Percentiles rank a stretch among this genome's conserved stretches.
Conservation (phyloP, 768 basidiomycete species). For the Mycena maculata region DNA sequence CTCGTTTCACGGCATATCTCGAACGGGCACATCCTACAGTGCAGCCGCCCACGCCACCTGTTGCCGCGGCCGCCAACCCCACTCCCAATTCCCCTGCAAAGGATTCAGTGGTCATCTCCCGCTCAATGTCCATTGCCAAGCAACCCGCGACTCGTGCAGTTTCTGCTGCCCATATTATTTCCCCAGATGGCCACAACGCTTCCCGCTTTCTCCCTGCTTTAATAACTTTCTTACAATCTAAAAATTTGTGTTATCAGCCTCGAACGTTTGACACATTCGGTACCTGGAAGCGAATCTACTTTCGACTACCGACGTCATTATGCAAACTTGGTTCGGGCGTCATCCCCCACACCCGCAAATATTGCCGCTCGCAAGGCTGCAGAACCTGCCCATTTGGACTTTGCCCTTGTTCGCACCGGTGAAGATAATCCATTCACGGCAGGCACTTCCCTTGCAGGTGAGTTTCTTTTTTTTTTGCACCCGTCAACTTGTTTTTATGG, state of each 20-base stretch:
- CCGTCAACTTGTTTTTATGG: neutral
- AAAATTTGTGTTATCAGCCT: neutral
- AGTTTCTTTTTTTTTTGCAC: neutral
- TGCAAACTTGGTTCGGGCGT: neutral
- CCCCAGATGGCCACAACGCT: neutral
- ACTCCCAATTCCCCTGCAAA: neutral
- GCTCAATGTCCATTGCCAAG: neutral
- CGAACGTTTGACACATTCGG: neutral
- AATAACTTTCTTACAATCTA: neutral
- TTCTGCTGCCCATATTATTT: neutral
- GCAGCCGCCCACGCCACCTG: neutral
- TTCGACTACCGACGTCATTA: neutral
- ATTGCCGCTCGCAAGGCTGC: neutral
- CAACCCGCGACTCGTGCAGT: neutral
- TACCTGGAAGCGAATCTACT: neutral
- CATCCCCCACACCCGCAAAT: neutral
- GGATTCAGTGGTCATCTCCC: neutral
- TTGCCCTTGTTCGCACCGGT: slow-evolving; percentile 8
- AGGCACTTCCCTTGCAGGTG: slow-evolving; percentile 1
- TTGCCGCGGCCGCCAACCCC: neutral
- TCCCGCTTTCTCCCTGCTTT: neutral
- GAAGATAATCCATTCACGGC: neutral
- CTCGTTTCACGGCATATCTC: neutral
- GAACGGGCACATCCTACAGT: slow-evolving; percentile 32
- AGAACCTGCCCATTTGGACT: slow-evolving; percentile 7